These are phyloP conservation scores for Elymus sibiricus DNA, from an alignment of 176 grass and related monocot species.

Conservation along the genomic window DNA sequence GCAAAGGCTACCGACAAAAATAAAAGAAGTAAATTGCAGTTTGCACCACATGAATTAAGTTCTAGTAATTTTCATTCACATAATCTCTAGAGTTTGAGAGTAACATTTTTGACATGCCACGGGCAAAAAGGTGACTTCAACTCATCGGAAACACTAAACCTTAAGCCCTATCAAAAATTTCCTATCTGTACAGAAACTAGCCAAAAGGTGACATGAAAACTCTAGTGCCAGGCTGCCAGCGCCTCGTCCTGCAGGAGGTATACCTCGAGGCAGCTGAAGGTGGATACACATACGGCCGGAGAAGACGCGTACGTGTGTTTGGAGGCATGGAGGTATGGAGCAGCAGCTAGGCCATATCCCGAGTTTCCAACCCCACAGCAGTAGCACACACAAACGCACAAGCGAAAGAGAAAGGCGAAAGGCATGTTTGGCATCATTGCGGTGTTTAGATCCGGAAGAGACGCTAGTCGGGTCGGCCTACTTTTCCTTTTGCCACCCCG, in stretches of 20 bases:
- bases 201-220: slow-evolving; percentile 10
- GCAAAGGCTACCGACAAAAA: background rate
- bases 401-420: slow-evolving; percentile 25
- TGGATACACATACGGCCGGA: background rate
- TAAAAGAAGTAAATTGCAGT: background rate
- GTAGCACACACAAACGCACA: background rate
- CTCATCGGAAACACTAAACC: background rate
- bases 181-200: background rate
- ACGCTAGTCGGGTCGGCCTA: background rate
- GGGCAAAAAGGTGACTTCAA: background rate
- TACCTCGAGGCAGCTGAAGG: background rate
- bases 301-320: background rate
- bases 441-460: slow-evolving; percentile 13
- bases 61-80: background rate
- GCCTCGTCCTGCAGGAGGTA: background rate
- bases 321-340: background rate
- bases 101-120: background rate
- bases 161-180: too few species aligned
- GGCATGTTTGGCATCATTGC: slow-evolving; percentile 19
- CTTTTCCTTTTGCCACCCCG: background rate
- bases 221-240: background rate
- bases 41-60: background rate
- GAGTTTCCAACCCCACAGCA: background rate
- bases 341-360: background rate
- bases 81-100: background rate